Percentiles rank a stretch among this genome's conserved stretches.
Evolutionary conservation across 1,139 yeast species (phyloP).

Genomic region (Nakaseomyces sp.): DNA sequence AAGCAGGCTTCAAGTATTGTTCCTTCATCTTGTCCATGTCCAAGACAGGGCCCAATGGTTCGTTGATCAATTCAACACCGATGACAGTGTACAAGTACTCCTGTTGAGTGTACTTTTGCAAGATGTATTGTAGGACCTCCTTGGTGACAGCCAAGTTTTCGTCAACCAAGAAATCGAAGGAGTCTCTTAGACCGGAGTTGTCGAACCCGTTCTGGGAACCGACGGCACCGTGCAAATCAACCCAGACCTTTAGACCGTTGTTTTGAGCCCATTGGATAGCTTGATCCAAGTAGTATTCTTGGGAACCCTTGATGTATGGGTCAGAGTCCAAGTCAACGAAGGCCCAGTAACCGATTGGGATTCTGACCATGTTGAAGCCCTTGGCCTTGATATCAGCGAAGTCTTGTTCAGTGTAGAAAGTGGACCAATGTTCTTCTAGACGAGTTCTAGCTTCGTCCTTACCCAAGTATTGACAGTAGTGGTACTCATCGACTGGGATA

Average conservation of each 20-base stretch:
- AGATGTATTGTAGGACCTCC: conserved; percentile 31
- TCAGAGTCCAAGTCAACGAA: conserved; percentile 54
- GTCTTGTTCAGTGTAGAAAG: conserved; percentile 73
- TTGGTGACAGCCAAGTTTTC: conserved; percentile 36
- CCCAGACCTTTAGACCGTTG: conserved; percentile 67
- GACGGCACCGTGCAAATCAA: conserved; percentile 91
- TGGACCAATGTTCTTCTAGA: conserved; percentile 63
- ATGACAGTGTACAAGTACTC: conserved; percentile 62
- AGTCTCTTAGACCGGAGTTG: conserved; percentile 80
- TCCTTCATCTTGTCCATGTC: conserved; percentile 50
- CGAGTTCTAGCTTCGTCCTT: conserved; percentile 43
- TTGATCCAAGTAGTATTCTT: conserved; percentile 57
- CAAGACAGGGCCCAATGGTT: conserved; percentile 73
- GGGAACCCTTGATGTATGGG: conserved; percentile 88
- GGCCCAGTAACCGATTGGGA: conserved; percentile 98
- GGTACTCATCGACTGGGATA: conserved; percentile 81
- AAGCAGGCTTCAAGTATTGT: conserved; percentile 39
- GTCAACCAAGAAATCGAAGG: conserved; percentile 44
- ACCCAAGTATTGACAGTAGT: conserved; percentile 57
- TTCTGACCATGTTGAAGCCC: conserved; percentile 80
- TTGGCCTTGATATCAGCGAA: conserved; percentile 48
- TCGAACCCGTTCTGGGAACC: conserved; percentile 97
- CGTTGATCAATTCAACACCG: conserved; percentile 82
- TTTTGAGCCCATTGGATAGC: conserved; percentile 71
- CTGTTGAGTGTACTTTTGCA: conserved; percentile 54